Base-by-base conservation (phyloP, 2,329 filamentous ascomycete species). In the Colletotrichum trifolii region DNA sequence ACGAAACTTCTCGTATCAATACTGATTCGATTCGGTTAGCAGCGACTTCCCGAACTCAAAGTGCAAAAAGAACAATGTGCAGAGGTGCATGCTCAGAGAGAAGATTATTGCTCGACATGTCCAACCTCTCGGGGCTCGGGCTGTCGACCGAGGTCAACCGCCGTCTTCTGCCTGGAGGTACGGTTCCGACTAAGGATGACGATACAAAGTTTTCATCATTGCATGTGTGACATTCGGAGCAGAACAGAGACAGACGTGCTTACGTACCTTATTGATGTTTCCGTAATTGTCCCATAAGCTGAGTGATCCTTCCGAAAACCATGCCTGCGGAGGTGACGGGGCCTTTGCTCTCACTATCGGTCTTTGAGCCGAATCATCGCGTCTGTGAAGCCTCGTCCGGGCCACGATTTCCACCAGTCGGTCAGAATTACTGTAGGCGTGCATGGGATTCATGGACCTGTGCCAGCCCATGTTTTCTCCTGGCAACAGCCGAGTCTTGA, bases 171-270 rank as follows among this genome's bases (percentile, higher is more conserved):
- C 75, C 75, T 72, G 69, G 50, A 62, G 67, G 62, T 54, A 62
- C 69, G 66, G 74, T 78, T 96, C 89, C 86, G 93, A 84, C 92
- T 96, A 96, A 96, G 93, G 93, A 97, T 96, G 93, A 96, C 92
- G 91, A 94, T 94, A 94, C 85, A 81, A 86, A 80, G 77, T 83
- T 94, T 89, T 96, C 93, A 95, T 96, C 93, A 95, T 91, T 73
- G 70, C 73, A 74, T 56, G 15, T 10, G 35, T 38, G 58, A 48
- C 13, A 60, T 38, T 25, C 25, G 40, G 50, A 60, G 35, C 47
- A 56, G 46, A 58, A 45, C 15, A 64, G 35, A 64, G 13, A 25
- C 25, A 25, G 25, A 25, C 6, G 15, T n/a, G 10, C 12, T 3
- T 33, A 48, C 65, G n/a, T 55, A 60, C 60, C 54, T 50, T 6